These are phyloP conservation scores for Helichrysum umbraculigerum DNA, from an alignment of 129 eudicot genomes.

Conservation along the genomic window DNA sequence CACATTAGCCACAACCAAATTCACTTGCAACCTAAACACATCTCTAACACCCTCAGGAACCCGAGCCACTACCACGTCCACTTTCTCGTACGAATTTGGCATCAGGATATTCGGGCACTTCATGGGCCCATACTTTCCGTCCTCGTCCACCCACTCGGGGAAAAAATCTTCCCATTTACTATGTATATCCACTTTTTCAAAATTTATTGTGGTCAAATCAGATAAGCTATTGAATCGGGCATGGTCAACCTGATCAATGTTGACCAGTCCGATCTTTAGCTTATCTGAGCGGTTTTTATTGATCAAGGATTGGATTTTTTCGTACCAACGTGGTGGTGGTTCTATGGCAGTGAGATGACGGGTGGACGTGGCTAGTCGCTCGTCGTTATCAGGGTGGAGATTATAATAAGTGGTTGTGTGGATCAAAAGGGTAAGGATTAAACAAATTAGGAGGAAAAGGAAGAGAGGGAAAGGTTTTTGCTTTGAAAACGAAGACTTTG, in stretches of 20 bases:
- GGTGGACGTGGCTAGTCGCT: not conserved
- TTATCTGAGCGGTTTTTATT: constrained; percentile 7
- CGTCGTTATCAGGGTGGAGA: constrained; percentile 10
- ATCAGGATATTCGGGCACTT: constrained; percentile 65
- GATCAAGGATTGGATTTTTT: constrained; percentile 13
- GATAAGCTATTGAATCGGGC: constrained; percentile 21
- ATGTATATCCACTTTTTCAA: constrained; percentile 29
- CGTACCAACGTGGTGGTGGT: constrained; percentile 35
- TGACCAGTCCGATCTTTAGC: constrained; percentile 44
- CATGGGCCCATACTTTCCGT: constrained; percentile 29
- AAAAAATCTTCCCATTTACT: constrained; percentile 53
- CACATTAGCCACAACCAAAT: constrained; percentile 62
- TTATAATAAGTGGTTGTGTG: constrained; percentile 28
- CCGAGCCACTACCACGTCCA: constrained; percentile 67
- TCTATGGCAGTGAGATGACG: constrained; percentile 7
- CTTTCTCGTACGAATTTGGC: constrained; percentile 38
- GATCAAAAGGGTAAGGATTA: constrained; percentile 34
- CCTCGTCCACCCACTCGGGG: constrained; percentile 68
- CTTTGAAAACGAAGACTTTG: constrained; percentile 35
- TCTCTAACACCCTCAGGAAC: constrained; percentile 60
- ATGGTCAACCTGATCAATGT: constrained; percentile 18
- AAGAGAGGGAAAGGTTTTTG: constrained; percentile 24
- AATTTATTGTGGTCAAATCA: constrained; percentile 35
- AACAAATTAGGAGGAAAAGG: constrained; percentile 41
- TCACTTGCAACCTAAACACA: constrained; percentile 65